phyloP scores from a whole-genome alignment of 2,329 filamentous ascomycete species.

The Aureobasidium mangrovei region DNA sequence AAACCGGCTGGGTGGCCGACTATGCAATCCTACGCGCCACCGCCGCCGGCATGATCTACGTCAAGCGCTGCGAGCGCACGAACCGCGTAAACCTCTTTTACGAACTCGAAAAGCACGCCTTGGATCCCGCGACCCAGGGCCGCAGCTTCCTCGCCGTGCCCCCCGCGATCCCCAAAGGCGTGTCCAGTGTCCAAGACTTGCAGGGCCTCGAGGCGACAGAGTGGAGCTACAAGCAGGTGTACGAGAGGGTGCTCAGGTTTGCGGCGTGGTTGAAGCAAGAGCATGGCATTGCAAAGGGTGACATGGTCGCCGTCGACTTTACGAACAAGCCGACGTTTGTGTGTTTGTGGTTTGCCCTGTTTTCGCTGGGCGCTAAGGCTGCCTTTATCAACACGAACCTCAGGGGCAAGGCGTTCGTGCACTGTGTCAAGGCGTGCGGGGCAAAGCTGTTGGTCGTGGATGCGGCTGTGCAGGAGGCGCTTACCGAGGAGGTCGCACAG shows the following conservation, averaged over 20 bases:
- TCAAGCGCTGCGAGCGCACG: slow-evolving; percentile 30
- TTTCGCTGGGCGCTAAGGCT: slow-evolving; percentile 73
- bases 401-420: slow-evolving; percentile 57
- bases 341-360: slow-evolving; percentile 67
- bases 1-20: slow-evolving; percentile 59
- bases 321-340: slow-evolving; percentile 73
- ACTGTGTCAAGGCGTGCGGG: slow-evolving; percentile 63
- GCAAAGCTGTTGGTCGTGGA: slow-evolving; percentile 64
- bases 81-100: slow-evolving; percentile 68
- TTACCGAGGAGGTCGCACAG: slow-evolving; percentile 45
- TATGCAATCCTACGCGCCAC: slow-evolving; percentile 39
- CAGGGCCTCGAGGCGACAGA: slow-evolving; percentile 20
- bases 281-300: slow-evolving; percentile 55
- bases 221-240: slow-evolving; percentile 69
- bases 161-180: slow-evolving; percentile 19
- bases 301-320: slow-evolving; percentile 73
- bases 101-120: slow-evolving; percentile 58
- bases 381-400: slow-evolving; percentile 88
- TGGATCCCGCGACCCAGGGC: slow-evolving; percentile 37
- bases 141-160: slow-evolving; percentile 26
- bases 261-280: slow-evolving; percentile 63
- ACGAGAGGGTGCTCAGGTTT: slow-evolving; percentile 62
- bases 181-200: slow-evolving; percentile 14
- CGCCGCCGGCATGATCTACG: slow-evolving; percentile 43
- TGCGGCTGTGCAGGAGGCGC: slow-evolving; percentile 44